phyloP scores from a whole-genome alignment of 257 asterid species.

The Solanum gracilifrons region DNA sequence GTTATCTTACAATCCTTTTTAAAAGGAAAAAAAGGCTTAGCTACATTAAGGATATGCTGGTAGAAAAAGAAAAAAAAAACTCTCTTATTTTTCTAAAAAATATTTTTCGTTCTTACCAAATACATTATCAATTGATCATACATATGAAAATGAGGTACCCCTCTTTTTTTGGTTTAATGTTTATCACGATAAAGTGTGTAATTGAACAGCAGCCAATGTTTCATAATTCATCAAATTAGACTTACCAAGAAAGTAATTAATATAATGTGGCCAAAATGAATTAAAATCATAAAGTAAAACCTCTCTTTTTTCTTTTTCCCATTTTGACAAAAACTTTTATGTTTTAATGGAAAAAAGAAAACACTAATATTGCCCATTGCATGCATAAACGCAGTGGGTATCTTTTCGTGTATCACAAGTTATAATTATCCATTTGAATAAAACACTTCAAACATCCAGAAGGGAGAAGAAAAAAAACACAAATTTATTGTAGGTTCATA shows the following conservation, averaged over 20 bases:
- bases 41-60: too few species aligned
- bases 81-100: not conserved
- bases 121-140: not conserved
- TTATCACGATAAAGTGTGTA: not conserved
- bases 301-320: not conserved
- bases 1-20: not conserved
- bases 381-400: not conserved
- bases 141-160: not conserved
- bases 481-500: not conserved
- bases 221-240: not conserved
- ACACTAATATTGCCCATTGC: not conserved
- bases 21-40: too few species aligned
- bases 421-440: not conserved
- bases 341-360: not conserved
- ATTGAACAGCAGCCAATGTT: not conserved
- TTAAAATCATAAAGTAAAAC: not conserved
- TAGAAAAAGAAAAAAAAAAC: too few species aligned
- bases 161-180: not conserved
- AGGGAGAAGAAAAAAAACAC: not conserved
- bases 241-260: not conserved
- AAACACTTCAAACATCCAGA: not conserved
- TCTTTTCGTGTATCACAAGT: not conserved
- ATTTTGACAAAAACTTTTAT: not conserved
- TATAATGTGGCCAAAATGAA: not conserved
- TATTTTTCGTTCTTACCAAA: not conserved